Base-by-base conservation (phyloP, 2,329 filamentous ascomycete species). In the Bipolaris zeicola region DNA sequence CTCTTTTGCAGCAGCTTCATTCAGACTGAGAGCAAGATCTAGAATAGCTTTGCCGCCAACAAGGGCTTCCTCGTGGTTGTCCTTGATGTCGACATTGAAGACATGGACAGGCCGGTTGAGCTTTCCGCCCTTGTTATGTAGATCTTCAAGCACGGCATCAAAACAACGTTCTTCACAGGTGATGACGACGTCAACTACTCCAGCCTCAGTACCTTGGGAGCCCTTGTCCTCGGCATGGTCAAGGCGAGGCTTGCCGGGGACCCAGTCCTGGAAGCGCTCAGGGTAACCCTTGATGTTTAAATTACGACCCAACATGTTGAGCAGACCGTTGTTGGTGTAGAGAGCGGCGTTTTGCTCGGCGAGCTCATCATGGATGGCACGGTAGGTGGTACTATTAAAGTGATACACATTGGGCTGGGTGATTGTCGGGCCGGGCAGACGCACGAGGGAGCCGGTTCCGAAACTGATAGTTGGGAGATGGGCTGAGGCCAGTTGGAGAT, bases 151-250 rank as follows among this genome's bases (percentile, higher is more conserved):
- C 33, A 99, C 95, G 4, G 95, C 93, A 77, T 99, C 95, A 92
- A 96, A 99, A 74, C 95, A 99, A 58, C 95, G 84, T 78, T 99
- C 95, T 76, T 99, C 95, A 72, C 95, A 99, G 0, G 95, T 99
- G 65, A 99, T 93, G 56, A 99, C 93, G 6, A 98, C 82, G 73
- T 99, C 95, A 0, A 96, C 93, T 3, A 96, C 83, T 6, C 95
- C 95, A 6, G 89, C 90, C 76, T 99, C 95, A 6, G 90, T 90
- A 14, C 95, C 95, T 16, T 84, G 76, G 55, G 87, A 87, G 22
- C 95, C 95, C 71, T 89, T 87, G 73, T 97, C 85, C 6, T 79
- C 89, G 18, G 79, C 80, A 37, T 86, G 80, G 38, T 94, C 89
- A 10, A 95, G 79, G 28, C 94, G 85, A 26, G 95, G 93, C 59